A percentile compares a stretch with the other conserved stretches of the same genome.
These are phyloP conservation scores for Geotrichum reessii DNA, from an alignment of 1,139 yeast genomes.

Conservation along the genomic window DNA sequence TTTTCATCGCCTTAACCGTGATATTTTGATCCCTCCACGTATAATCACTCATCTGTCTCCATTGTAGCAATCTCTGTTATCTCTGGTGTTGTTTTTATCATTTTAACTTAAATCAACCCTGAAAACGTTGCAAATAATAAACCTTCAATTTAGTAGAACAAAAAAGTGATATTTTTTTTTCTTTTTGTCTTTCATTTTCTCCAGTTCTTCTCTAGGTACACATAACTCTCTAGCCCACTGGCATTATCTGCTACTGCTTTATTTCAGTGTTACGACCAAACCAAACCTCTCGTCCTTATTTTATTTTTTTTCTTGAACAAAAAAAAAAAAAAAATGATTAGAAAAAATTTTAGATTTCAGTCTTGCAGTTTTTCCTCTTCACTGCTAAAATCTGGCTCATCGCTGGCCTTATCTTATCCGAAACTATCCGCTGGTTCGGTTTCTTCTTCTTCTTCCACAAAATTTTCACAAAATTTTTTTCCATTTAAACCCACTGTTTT, in stretches of 20 bases:
- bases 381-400: neutral
- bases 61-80: neutral
- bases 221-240: neutral
- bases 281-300: neutral
- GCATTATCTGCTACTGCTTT: neutral
- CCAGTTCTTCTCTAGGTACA: neutral
- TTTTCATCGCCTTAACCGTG: neutral
- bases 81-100: neutral
- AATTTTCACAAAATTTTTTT: neutral
- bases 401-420: neutral
- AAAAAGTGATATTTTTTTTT: neutral
- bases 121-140: neutral
- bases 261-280: neutral
- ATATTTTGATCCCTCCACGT: neutral
- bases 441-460: neutral
- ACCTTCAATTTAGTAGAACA: neutral
- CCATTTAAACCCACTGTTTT: neutral
- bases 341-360: neutral
- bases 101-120: neutral
- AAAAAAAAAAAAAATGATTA: neutral
- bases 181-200: neutral
- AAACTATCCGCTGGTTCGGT: neutral
- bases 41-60: neutral
- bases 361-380: neutral
- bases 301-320: too few species aligned